Conservation (phyloP, 2,329 filamentous ascomycete genomes). For the Botryotinia convoluta region DNA sequence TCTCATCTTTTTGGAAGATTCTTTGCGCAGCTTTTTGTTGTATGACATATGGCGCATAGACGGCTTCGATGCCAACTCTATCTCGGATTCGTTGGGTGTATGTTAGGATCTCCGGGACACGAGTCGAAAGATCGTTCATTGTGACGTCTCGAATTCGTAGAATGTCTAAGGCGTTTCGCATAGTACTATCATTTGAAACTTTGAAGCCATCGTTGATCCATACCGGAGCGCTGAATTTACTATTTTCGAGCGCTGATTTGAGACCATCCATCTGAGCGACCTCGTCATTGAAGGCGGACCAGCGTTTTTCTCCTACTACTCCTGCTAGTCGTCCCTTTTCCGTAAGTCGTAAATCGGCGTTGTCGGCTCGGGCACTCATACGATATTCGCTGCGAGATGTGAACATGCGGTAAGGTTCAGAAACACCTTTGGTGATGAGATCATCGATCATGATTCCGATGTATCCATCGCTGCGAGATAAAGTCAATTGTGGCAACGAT, state of each 20-base stretch:
- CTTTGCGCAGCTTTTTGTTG: slow-evolving; percentile 66
- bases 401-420: slow-evolving; percentile 98
- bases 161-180: slow-evolving; percentile 75
- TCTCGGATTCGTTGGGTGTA: slow-evolving; percentile 59
- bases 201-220: slow-evolving; percentile 72
- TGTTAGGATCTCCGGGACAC: slow-evolving; percentile 55
- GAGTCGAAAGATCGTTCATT: slow-evolving; percentile 54
- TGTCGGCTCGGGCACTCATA: slow-evolving; percentile 88
- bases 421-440: slow-evolving; percentile 92
- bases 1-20: slow-evolving; percentile 73
- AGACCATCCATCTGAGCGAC: slow-evolving; percentile 66
- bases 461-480: slow-evolving; percentile 85
- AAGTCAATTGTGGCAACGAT: slow-evolving; percentile 60
- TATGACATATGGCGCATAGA: slow-evolving; percentile 82
- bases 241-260: slow-evolving; percentile 55
- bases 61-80: slow-evolving; percentile 76
- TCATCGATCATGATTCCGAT: slow-evolving; percentile 99
- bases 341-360: slow-evolving; percentile 86
- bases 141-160: slow-evolving; percentile 64
- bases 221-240: slow-evolving; percentile 55
- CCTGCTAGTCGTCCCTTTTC: slow-evolving; percentile 72
- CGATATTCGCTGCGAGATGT: slow-evolving; percentile 94
- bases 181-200: slow-evolving; percentile 62
- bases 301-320: slow-evolving; percentile 75
- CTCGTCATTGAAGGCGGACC: slow-evolving; percentile 66